Base-by-base conservation (phyloP, 73 alveolate genomes). In the Stentor roeselii region DNA sequence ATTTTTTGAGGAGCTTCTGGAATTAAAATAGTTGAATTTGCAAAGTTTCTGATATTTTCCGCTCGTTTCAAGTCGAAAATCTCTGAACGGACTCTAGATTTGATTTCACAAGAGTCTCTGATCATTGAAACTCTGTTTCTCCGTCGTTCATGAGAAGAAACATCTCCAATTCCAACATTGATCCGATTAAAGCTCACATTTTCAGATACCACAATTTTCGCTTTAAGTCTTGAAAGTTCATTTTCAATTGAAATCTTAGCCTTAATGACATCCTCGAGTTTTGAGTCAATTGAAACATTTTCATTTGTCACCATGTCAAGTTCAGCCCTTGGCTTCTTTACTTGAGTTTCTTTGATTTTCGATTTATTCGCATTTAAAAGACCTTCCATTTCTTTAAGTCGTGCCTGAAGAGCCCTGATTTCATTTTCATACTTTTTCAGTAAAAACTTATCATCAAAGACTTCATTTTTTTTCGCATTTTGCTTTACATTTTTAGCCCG, bases 401-500 rank as follows among this genome's bases (percentile, higher is more conserved):
- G 6, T 50, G 21, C 21, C 67, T 50, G 67, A 11, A 50, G 21
- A 50, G 30, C 21, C 6, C 30, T 21, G 21, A 50, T 50, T 50
- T 50, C 67, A 50, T 50, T 50, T 21, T 50, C 67, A 50, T 50
- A 50, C 21, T 50, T 50, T 21, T 11, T 11, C 21, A 50, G 6
- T 11, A 50, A 21, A 6, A 50, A 11, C 21, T 50, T 50, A 21
- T 21, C 21, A 6, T 21, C 67, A 11, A 21, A 6, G 21, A 21
- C 21, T 50, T 50, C 67, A 90, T 93, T 95, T 84, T 93, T 93
- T 75, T 88, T 91, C 2, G 91, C 91, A 36, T 82, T 86, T 42
- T 95, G 94, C 84, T 97, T 95, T 27, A 97, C 95, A 82, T 90
- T 87, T 76, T 94, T 97, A 2, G 99, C 99, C 84, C 99, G 85